Percentiles rank a stretch among this genome's conserved stretches.
These are phyloP conservation scores for Clavispora fructus DNA, from an alignment of 805 yeast species.

Conservation along the genomic window DNA sequence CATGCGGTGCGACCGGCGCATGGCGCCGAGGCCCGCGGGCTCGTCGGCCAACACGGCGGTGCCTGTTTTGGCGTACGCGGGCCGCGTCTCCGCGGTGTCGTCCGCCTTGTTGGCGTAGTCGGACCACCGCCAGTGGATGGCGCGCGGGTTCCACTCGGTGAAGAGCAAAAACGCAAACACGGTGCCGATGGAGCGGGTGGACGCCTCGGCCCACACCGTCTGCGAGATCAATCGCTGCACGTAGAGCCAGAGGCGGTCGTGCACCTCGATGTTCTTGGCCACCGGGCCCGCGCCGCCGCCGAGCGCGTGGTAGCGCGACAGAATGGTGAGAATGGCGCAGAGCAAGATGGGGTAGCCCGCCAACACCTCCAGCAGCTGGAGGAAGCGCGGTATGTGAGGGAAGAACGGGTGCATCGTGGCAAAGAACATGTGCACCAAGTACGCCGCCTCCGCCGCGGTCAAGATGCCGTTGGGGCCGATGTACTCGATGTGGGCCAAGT, in stretches of 20 bases:
- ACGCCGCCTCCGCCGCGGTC: conserved; percentile 56
- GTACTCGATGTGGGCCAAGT: conserved; percentile 56
- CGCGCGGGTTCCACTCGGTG: conserved; percentile 95
- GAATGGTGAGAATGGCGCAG: conserved; percentile 74
- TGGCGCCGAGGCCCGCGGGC: conserved; percentile 71
- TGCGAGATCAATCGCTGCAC: conserved; percentile 78
- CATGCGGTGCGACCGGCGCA: conserved; percentile 83
- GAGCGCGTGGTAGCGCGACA: conserved; percentile 70
- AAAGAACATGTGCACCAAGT: conserved; percentile 58
- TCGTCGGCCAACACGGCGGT: conserved; percentile 23
- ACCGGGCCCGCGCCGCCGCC: conserved; percentile 22
- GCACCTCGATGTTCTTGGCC: conserved; percentile 57
- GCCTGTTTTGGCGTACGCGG: conserved; percentile 4
- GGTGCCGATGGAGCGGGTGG: conserved; percentile 82
- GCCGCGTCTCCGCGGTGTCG: conserved; percentile 19
- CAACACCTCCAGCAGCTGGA: conserved; percentile 60
- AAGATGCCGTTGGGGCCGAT: conserved; percentile 57
- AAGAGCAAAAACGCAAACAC: conserved; percentile 76
- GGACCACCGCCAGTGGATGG: conserved; percentile 82
- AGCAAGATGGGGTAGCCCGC: conserved; percentile 77
- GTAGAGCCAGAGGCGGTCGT: conserved; percentile 77
- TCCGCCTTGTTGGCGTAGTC: conserved; percentile 72
- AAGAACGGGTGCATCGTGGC: conserved; percentile 82
- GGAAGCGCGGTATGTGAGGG: conserved; percentile 75
- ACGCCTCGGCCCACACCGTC: conserved; percentile 92